These are phyloP conservation scores for Ambrosia trifida DNA, from an alignment of 129 eudicot genomes.

Conservation along the genomic window DNA sequence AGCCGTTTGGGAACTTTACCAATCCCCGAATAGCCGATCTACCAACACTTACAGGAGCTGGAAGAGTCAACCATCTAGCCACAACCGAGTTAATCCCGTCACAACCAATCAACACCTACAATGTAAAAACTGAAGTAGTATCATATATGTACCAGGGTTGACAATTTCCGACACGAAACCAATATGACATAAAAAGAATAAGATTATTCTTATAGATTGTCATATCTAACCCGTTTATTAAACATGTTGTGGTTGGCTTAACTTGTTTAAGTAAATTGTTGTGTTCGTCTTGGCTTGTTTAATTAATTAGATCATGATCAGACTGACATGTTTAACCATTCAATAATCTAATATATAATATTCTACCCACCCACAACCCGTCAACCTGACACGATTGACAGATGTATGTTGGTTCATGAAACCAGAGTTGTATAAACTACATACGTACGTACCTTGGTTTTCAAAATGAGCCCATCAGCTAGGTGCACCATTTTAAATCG, in stretches of 20 bases:
- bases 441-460: slow-evolving; percentile 57
- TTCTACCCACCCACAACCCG: too few relatives aligned
- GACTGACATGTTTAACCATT: too few relatives aligned
- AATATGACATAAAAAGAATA: too few relatives aligned
- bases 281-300: too few relatives aligned
- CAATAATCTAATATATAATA: too few relatives aligned
- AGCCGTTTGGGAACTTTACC: slow-evolving; percentile 60
- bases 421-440: background rate
- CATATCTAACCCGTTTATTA: background rate
- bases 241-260: background rate
- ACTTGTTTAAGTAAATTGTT: too few relatives aligned
- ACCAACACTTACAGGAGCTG: slow-evolving; percentile 46
- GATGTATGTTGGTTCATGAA: too few relatives aligned
- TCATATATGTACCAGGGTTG: too few relatives aligned
- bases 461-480: slow-evolving; percentile 57
- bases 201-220: background rate
- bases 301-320: too few relatives aligned
- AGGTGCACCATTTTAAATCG: slow-evolving; percentile 64
- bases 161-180: too few relatives aligned
- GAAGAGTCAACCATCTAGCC: slow-evolving; percentile 63
- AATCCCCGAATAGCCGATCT: slow-evolving; percentile 78
- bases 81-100: slow-evolving; percentile 80
- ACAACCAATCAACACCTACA: slow-evolving; percentile 81
- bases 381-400: too few relatives aligned
- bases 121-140: slow-evolving; percentile 13